Base-by-base conservation (phyloP, 306 rosid genomes). In the Purshia tridentata region DNA sequence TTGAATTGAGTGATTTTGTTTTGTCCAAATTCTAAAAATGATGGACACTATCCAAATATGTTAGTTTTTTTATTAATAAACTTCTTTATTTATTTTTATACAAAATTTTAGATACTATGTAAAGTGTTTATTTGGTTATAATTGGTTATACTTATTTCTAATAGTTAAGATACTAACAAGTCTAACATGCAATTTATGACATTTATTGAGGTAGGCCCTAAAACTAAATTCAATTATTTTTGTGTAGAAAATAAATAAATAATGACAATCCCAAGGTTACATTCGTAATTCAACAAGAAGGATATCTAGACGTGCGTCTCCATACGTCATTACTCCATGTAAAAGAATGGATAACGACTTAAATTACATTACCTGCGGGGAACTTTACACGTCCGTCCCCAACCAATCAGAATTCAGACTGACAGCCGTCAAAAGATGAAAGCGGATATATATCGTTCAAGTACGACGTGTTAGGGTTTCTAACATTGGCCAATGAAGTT, bases 401-500 rank as follows among this genome's bases (percentile, higher is more conserved):
- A 22, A 20, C 77, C 69, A 61, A 61, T 61, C 22, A 51, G 11
- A 14, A 13, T 11, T n/a, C 45, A 64, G 46, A n/a, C 6, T 63
- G 19, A 44, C 70, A 68, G 64, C 75, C 80, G 70, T 69, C 58
- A 51, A 51, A 61, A 22, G 46, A 49, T 40, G 5, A 76, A 35
- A 44, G 23, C 8, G n/a, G 72, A 4, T 44, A 51, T 19, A 63
- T 4, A 20, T 9, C 4, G 5, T 2, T 13, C 14, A 39, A 2
- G 16, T 16, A 12, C 44, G 46, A 71, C 53, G 61, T 23, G 19
- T 22, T 10, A 16, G 4, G 65, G 39, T 35, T 44, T 9, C 76
- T 6, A 48, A 1, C 4, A 41, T 35, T 19, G 11, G 9, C 29
- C 4, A 50, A 6, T 58, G 60, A 66, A 55, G 16, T 22, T 48